phyloP scores from a whole-genome alignment of 1,139 yeast species.

The Yamadazyma aaseri region DNA sequence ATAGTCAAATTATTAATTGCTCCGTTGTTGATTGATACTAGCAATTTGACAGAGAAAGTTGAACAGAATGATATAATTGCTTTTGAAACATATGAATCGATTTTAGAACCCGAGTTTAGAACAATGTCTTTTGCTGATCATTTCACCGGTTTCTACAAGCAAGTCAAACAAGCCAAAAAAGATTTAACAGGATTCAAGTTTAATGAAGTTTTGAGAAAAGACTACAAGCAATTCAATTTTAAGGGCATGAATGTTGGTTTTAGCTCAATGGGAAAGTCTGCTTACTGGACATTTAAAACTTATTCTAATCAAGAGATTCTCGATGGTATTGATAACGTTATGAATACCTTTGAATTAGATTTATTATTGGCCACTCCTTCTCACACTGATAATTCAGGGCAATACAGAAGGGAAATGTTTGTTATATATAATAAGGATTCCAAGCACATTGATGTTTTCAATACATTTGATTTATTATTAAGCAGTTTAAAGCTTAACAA shows the following conservation, averaged over 20 bases:
- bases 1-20: slow-evolving; percentile 53
- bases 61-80: slow-evolving; percentile 55
- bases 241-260: slow-evolving; percentile 58
- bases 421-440: slow-evolving; percentile 8
- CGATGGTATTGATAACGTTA: slow-evolving; percentile 34
- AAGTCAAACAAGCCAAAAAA: slow-evolving; percentile 55
- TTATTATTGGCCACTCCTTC: slow-evolving; percentile 63
- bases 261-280: slow-evolving; percentile 68
- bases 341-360: slow-evolving; percentile 45
- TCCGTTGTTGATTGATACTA: slow-evolving; percentile 74
- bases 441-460: slow-evolving; percentile 3
- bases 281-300: slow-evolving; percentile 51
- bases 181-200: slow-evolving; percentile 60
- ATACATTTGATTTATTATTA: slow-evolving; percentile 8
- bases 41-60: slow-evolving; percentile 57
- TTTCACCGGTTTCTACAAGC: slow-evolving; percentile 28
- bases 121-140: slow-evolving; percentile 2
- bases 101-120: slow-evolving; percentile 4
- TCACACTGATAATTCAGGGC: slow-evolving; percentile 35
- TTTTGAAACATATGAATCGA: slow-evolving; percentile 18
- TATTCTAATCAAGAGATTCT: slow-evolving; percentile 34
- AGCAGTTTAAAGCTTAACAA: slow-evolving; percentile 17
- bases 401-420: slow-evolving; percentile 56
- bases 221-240: slow-evolving; percentile 72
- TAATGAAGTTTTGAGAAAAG: slow-evolving; percentile 69